A percentile compares a stretch with the other conserved stretches of the same genome.
These are phyloP conservation scores for Alopecurus myosuroides DNA, from an alignment of 176 grass and related monocot species.

Conservation along the genomic window DNA sequence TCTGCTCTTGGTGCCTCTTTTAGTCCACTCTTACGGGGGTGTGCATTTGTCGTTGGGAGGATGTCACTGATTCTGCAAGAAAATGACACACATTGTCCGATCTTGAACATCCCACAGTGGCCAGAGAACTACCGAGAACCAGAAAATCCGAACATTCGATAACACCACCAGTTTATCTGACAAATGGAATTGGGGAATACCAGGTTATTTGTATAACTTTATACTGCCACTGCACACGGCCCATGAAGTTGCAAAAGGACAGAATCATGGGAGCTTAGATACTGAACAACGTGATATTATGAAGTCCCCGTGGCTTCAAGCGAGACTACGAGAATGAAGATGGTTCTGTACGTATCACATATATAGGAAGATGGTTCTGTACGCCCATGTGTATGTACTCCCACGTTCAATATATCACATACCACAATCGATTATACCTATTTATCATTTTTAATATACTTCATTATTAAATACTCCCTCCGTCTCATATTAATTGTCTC, in stretches of 20 bases:
- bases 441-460: no score
- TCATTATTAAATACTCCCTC: no score
- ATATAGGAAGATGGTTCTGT: no score
- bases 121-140: constrained; percentile 29
- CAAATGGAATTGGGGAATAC: constrained; percentile 21
- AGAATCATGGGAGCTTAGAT: constrained; percentile 5
- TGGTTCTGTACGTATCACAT: no score
- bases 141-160: constrained; percentile 24
- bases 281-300: background rate
- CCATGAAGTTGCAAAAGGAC: constrained; percentile 5
- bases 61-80: background rate
- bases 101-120: constrained; percentile 17
- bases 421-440: no score
- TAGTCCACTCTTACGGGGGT: constrained; percentile 10
- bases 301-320: background rate
- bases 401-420: no score
- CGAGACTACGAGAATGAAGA: constrained; percentile 19
- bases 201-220: constrained; percentile 17
- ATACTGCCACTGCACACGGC: constrained; percentile 1
- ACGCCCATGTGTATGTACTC: no score
- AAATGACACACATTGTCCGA: background rate
- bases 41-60: background rate
- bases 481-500: no score
- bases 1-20: constrained; percentile 5
- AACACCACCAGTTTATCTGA: constrained; percentile 35